These are phyloP conservation scores for Salix exigua DNA, from an alignment of 345 rosid genomes.

Conservation along the genomic window DNA sequence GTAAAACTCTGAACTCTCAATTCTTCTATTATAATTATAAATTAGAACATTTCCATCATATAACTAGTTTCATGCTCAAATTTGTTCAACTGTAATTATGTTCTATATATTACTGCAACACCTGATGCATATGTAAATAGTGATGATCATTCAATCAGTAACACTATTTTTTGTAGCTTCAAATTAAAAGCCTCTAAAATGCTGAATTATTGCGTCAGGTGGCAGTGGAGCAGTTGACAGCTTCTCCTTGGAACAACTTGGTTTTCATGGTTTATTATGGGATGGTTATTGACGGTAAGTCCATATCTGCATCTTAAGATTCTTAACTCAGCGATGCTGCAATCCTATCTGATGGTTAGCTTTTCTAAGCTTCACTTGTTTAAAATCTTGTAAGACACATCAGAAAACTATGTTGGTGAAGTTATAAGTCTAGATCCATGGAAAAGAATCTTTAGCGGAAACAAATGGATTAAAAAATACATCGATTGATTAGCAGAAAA, in stretches of 20 bases:
- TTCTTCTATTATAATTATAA: neutral
- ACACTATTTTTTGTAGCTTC: neutral
- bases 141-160: neutral
- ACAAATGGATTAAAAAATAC: neutral
- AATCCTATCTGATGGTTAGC: neutral
- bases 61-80: neutral
- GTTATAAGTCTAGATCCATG: neutral
- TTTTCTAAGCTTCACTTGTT: neutral
- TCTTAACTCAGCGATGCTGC: neutral
- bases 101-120: neutral
- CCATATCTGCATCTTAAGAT: neutral
- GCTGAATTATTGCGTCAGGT: slow-evolving; percentile 42
- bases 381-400: neutral
- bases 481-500: neutral
- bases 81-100: neutral
- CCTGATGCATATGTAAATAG: neutral
- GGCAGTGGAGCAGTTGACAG: slow-evolving; percentile 65
- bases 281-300: slow-evolving; percentile 63
- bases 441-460: neutral
- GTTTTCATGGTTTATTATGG: slow-evolving; percentile 82
- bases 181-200: neutral
- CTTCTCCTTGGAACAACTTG: slow-evolving; percentile 89
- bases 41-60: neutral
- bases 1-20: neutral
- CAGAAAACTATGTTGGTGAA: neutral